phyloP scores from a whole-genome alignment of 2,329 filamentous ascomycete genomes.

The Botryotinia globosa region DNA sequence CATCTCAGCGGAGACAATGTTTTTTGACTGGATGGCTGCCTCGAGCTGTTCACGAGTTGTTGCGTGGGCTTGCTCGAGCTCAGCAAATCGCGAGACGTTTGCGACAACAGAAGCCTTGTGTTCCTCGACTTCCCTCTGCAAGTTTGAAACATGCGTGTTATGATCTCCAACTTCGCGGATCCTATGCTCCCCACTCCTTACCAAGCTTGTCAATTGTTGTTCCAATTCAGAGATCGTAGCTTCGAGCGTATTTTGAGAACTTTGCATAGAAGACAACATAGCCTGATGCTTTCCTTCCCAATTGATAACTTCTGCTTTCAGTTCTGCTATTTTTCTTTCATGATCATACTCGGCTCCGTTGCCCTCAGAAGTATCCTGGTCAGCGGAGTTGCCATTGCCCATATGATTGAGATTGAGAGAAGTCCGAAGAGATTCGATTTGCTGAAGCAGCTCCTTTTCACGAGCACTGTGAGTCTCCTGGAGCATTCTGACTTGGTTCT shows the following conservation, averaged over 20 bases:
- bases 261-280: constrained; percentile 67
- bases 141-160: constrained; percentile 50
- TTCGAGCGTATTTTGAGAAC: constrained; percentile 69
- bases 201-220: constrained; percentile 44
- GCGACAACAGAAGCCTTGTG: constrained; percentile 71
- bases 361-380: constrained; percentile 23
- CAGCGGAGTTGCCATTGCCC: constrained; percentile 17
- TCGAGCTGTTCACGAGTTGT: constrained; percentile 66
- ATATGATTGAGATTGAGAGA: constrained; percentile 27
- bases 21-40: constrained; percentile 59
- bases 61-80: constrained; percentile 70
- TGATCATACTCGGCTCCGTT: constrained; percentile 32
- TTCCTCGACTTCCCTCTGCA: constrained; percentile 75
- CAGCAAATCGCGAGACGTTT: constrained; percentile 66
- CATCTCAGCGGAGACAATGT: constrained; percentile 44
- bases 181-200: constrained; percentile 43
- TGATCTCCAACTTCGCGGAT: constrained; percentile 53
- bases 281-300: constrained; percentile 77
- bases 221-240: constrained; percentile 73
- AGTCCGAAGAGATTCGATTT: constrained; percentile 65
- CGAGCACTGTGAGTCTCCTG: constrained; percentile 69
- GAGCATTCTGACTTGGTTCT: constrained; percentile 72
- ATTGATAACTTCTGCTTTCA: constrained; percentile 68
- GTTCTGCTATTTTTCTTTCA: constrained; percentile 49
- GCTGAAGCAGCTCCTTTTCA: constrained; percentile 69